Conservation (phyloP, 164 flowering plant species). For the Tetracentron sinense region DNA sequence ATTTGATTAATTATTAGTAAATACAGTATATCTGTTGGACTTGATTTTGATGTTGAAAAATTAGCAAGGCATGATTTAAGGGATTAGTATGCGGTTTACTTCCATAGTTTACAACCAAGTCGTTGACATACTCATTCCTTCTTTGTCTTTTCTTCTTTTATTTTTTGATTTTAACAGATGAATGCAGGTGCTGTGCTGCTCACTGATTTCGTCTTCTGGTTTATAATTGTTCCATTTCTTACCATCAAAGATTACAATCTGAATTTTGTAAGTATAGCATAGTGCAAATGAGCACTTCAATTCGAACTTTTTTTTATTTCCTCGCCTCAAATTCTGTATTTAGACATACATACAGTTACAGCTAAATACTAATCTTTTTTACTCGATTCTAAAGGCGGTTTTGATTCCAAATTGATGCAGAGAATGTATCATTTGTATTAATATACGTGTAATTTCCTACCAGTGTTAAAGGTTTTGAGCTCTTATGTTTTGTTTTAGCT, state of each 20-base stretch:
- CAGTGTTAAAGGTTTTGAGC: too few relatives aligned
- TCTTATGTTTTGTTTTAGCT: too few relatives aligned
- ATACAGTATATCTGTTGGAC: not conserved
- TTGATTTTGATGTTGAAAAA: constrained; percentile 2
- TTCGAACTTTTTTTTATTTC: not conserved
- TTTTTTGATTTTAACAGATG: constrained; percentile 42
- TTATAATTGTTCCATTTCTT: constrained; percentile 86
- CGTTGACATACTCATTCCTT: not conserved
- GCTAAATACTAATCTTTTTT: too few relatives aligned
- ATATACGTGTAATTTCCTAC: too few relatives aligned
- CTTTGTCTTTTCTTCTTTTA: constrained; percentile 5
- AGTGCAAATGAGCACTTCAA: not conserved
- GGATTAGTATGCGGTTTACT: not conserved
- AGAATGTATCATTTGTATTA: too few relatives aligned
- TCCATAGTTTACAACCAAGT: not conserved
- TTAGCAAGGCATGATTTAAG: not conserved
- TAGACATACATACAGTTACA: not conserved
- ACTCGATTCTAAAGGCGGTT: too few relatives aligned
- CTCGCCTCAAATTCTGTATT: not conserved
- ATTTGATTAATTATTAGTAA: not conserved
- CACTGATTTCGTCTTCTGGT: constrained; percentile 92
- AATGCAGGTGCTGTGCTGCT: constrained; percentile 94
- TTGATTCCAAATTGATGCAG: too few relatives aligned
- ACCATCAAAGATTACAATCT: constrained; percentile 51
- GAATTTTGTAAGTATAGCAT: constrained; percentile 55